Evolutionary conservation across 1,139 yeast species (phyloP), one percentile per base, ranked within the genome.

Genomic region (Candida freyschussii): DNA sequence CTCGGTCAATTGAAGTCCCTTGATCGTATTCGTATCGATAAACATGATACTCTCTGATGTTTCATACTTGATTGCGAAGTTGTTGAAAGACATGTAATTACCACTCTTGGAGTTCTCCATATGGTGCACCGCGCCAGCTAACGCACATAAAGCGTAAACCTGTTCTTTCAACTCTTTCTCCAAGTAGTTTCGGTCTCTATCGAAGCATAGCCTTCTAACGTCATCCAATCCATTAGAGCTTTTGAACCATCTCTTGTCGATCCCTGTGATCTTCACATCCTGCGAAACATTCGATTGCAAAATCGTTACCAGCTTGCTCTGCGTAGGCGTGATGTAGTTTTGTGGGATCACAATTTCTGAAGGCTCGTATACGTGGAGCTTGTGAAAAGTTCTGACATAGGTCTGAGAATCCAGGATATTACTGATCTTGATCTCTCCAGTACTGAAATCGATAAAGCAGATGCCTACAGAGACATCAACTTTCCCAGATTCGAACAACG

Each of bases 401-500:
- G 72, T 66, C 42, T 62, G 71, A 0, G 74, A 60, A 41, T 69
- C 75, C 14, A 56, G 46, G 21, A 63, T 56, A 11, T 56, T 61
- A 4, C 61, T 53, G 13, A 63, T 34, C 4, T 43, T 44, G 33
- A 68, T 40, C 29, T 58, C 63, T 6, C 68, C 69, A 1, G 65
- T 60, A 18, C 50, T 53, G 9, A 57, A 45, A 33, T 60, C 53
- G 8, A 65, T 34, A 26, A 60, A 54, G 27, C 68, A 63, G 7
- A 65, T 33, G 2, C 71, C 72, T 6, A 67, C 57, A 2, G 39
- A 20, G 3, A 26, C 28, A 17, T 60, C 51, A 13, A 57, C 44
- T 5, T 55, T 57, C 6, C 56, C 45, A 3, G 57, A 51, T 33
- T 63, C 67, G 37, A 40, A 54, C 4, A 65, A 36, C 1, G 62